Conservation (phyloP, 2,329 filamentous ascomycete genomes). For the Aplosporella prunicola region DNA sequence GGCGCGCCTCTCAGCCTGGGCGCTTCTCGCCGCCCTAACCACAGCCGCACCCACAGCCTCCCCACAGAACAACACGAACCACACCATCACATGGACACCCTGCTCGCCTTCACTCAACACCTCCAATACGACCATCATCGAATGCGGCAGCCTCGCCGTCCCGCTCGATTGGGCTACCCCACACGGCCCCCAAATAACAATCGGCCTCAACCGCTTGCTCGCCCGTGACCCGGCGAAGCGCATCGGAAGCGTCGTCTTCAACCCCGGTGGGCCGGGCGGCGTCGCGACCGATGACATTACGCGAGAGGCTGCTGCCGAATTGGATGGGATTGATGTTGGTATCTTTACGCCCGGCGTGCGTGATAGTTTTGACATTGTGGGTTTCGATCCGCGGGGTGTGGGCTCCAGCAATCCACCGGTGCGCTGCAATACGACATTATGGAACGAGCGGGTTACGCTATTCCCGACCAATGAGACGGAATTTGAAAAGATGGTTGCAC, state of each 20-base stretch:
- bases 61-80: too few species aligned
- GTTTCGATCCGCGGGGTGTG: slow-evolving; percentile 36
- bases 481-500: slow-evolving; percentile 28
- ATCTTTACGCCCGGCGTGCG: slow-evolving; percentile 18
- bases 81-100: not conserved
- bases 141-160: slow-evolving; percentile 19
- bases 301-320: slow-evolving; percentile 7
- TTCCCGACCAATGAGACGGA: slow-evolving; percentile 31
- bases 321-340: not conserved
- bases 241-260: slow-evolving; percentile 33
- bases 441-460: slow-evolving; percentile 27
- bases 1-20: too few species aligned
- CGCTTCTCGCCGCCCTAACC: too few species aligned
- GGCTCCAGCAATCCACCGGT: slow-evolving; percentile 33
- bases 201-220: slow-evolving; percentile 20
- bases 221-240: slow-evolving; percentile 14
- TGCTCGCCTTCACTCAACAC: slow-evolving; percentile 10
- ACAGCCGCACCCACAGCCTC: too few species aligned
- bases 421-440: slow-evolving; percentile 30
- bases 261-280: slow-evolving; percentile 34
- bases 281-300: slow-evolving; percentile 21
- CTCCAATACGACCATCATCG: too few species aligned
- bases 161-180: slow-evolving; percentile 26
- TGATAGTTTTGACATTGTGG: slow-evolving; percentile 35
- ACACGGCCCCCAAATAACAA: slow-evolving; percentile 19